Evolutionary conservation across 345 rosid species (phyloP), one percentile per base, ranked within the genome.

Genomic region (Raphanus raphanistrum): DNA sequence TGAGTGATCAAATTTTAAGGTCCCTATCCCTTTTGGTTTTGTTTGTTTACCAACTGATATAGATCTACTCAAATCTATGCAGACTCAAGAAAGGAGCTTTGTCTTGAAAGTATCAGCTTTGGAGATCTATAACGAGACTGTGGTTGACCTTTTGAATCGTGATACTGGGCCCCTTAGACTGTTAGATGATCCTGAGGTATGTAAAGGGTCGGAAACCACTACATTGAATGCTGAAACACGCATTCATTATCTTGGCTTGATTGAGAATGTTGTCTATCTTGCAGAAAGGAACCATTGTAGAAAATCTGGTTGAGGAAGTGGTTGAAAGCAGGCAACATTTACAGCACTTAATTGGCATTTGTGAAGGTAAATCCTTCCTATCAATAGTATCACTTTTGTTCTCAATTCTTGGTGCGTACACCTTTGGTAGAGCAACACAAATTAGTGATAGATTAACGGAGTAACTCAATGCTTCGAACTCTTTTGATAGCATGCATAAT

Each of bases 161-260:
- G 94, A 88, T 70, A 84, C 97, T 82, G 90, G 94, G 58, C 83
- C 90, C 74, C 92, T 94, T 75, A 84, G 98, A 65, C 97, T 94
- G 83, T 76, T 90, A 82, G 98, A 94, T 84, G 98, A 94, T 87
- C 96, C 97, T 60, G 97, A 94, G 98, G 98, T 90, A 86, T 58
- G 75, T 68, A 60, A 62, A 70, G 58, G 58, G 48, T 69, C 28
- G n/a, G 69, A 68, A 26, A 63, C 72, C 72, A 50, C n/a, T 55
- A 75, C 25, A 59, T 72, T 17, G 27, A 72, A 70, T 16, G 36
- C 13, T 65, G n/a, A 67, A n/a, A 26, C 26, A 48, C 29, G 64
- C 33, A 31, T 33, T 73, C 77, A 41, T 67, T 58, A 45, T 58
- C 59, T 60, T 17, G 17, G 59, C 35, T 4, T 50, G 58, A 8